phyloP scores from a whole-genome alignment of 495 filamentous ascomycete species.

The Oidiodendron maius region DNA sequence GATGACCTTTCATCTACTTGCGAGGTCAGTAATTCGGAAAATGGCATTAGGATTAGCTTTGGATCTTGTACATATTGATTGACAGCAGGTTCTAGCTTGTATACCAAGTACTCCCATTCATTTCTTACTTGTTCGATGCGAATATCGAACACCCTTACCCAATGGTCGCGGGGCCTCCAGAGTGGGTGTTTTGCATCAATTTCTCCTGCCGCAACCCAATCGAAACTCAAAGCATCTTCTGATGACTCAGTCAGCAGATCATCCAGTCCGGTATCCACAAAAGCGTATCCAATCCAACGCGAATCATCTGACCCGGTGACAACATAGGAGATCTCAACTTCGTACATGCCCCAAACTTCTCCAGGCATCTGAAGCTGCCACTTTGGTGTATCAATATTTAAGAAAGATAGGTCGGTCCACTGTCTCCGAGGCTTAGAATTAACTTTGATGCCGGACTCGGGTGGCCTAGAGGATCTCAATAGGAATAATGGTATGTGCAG shows the following conservation, averaged over 20 bases:
- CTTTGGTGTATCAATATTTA: background rate
- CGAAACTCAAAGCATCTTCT: background rate
- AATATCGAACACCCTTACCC: background rate
- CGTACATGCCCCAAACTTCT: background rate
- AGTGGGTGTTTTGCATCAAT: background rate
- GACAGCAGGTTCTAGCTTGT: background rate
- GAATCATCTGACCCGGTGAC: background rate
- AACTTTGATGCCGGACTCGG: background rate
- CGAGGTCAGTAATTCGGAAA: background rate
- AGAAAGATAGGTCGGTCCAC: slow-evolving; percentile 4
- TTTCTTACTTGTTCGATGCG: background rate
- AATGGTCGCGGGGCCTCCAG: slow-evolving; percentile 2
- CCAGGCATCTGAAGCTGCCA: background rate
- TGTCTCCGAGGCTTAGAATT: background rate
- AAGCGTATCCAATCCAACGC: slow-evolving; percentile 3
- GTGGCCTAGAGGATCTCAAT: background rate
- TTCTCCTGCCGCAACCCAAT: background rate
- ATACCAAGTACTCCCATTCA: slow-evolving; percentile 1
- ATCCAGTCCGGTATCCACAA: background rate
- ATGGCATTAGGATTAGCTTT: background rate
- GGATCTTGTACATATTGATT: slow-evolving; percentile 1
- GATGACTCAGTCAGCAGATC: background rate
- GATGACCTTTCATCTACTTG: background rate
- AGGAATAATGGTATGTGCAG: background rate
- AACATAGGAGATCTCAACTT: background rate